Conservation (phyloP, 768 basidiomycete species). For the Lentinus tigrinus region DNA sequence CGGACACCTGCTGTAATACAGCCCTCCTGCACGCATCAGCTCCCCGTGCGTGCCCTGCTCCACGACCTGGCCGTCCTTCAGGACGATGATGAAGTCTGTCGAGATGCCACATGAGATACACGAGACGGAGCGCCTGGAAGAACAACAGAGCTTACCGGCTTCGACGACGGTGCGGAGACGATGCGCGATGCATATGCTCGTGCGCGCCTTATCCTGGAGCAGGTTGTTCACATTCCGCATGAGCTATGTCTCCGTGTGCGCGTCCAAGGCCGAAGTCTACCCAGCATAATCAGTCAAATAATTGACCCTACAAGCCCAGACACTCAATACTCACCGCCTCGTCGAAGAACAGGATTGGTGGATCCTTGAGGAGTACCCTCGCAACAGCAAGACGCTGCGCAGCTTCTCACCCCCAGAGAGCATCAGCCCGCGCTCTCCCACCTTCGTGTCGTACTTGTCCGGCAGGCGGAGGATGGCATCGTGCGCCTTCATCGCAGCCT, state of each 20-base stretch:
- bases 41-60: slow-evolving; percentile 95
- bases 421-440: slow-evolving; percentile 97
- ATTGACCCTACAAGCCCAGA: no score
- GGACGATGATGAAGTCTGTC: slow-evolving; percentile 87
- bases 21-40: slow-evolving; percentile 64
- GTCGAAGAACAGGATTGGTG: slow-evolving; percentile 95
- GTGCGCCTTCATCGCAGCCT: slow-evolving; percentile 83
- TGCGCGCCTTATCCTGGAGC: slow-evolving; percentile 74
- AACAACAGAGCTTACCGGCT: slow-evolving; percentile 50
- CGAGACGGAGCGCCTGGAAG: not conserved
- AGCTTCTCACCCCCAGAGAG: slow-evolving; percentile 98
- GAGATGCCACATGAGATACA: slow-evolving; percentile 3
- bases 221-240: slow-evolving; percentile 91
- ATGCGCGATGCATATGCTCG: slow-evolving; percentile 97
- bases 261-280: slow-evolving; percentile 94
- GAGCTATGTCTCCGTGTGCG: slow-evolving; percentile 90
- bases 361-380: slow-evolving; percentile 88
- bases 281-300: no score
- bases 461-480: slow-evolving; percentile 77
- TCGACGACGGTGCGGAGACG: slow-evolving; percentile 86
- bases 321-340: slow-evolving; percentile 94
- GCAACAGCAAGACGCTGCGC: slow-evolving; percentile 96
- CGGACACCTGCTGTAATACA: slow-evolving; percentile 70
- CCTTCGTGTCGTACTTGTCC: slow-evolving; percentile 84
- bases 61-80: slow-evolving; percentile 85